Conservation (phyloP, 1,284 basidiomycete species). For the Ganoderma lucidum region DNA sequence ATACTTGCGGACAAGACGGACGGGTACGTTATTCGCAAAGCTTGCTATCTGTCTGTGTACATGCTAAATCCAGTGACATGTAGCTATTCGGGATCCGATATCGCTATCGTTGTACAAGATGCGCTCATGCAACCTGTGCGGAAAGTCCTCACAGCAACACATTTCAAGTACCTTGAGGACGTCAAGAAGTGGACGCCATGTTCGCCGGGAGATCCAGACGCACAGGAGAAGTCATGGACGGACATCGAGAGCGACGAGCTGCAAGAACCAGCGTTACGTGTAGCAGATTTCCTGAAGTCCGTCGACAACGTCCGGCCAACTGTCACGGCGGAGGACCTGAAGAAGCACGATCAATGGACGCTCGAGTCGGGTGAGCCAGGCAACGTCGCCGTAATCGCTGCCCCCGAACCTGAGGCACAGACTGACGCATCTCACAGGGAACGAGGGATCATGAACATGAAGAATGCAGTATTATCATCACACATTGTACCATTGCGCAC, state of each 20-base stretch:
- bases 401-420: constrained; percentile 14
- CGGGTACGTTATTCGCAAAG: constrained; percentile 57
- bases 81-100: constrained; percentile 63
- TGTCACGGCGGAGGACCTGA: constrained; percentile 90
- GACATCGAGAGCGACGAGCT: constrained; percentile 92
- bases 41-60: neutral
- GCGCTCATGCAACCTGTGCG: constrained; percentile 99
- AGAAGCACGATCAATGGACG: constrained; percentile 93
- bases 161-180: constrained; percentile 79
- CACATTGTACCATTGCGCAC: constrained; percentile 15
- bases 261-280: constrained; percentile 81
- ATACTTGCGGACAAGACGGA: constrained; percentile 88
- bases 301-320: constrained; percentile 88
- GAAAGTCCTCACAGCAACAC: constrained; percentile 95
- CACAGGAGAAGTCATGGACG: constrained; percentile 92
- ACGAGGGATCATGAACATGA: constrained; percentile 14
- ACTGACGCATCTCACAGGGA: constrained; percentile 12
- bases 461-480: constrained; percentile 7
- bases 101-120: constrained; percentile 94
- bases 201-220: constrained; percentile 90
- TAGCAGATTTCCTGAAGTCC: constrained; percentile 89
- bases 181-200: constrained; percentile 86
- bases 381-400: constrained; percentile 1
- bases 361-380: constrained; percentile 74
- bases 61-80: constrained; percentile 5